Conservation (phyloP, 129 eudicot species). For the sunflower (Helianthus annuus) region DNA sequence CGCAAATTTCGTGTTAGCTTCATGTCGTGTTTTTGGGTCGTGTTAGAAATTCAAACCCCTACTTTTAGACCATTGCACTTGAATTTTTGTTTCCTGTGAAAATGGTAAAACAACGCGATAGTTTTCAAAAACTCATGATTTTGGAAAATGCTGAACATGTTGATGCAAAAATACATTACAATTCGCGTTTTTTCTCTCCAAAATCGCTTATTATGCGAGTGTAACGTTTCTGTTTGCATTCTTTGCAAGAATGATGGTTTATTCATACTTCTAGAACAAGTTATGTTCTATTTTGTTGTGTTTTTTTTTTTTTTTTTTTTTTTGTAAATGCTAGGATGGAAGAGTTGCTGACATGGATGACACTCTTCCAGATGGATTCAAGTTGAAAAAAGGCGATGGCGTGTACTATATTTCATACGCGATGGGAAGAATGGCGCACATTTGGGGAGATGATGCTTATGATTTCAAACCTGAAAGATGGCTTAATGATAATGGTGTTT, state of each 20-base stretch:
- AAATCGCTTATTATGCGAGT: neutral
- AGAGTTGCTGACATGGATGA: constrained; percentile 76
- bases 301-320: constrained; percentile 12
- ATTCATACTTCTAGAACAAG: neutral
- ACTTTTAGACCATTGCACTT: neutral
- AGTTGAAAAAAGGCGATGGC: constrained; percentile 73
- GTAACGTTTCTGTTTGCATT: constrained; percentile 9
- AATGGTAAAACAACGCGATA: constrained; percentile 29
- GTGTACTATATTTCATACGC: constrained; percentile 79
- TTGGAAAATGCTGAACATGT: constrained; percentile 18
- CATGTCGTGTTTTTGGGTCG: too few relatives aligned
- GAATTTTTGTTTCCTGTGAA: neutral
- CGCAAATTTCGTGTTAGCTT: too few relatives aligned
- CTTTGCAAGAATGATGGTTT: neutral
- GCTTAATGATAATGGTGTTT: constrained; percentile 58
- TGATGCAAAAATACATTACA: neutral
- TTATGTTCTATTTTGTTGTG: neutral
- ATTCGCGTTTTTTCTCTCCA: neutral
- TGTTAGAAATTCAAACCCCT: too few relatives aligned
- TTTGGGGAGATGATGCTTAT: constrained; percentile 90
- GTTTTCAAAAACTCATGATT: constrained; percentile 18
- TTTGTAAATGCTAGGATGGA: constrained; percentile 60
- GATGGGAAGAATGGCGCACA: constrained; percentile 78
- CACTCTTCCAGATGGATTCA: constrained; percentile 76
- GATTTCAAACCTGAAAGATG: constrained; percentile 70